These are phyloP conservation scores for Carex sylvatica DNA, from an alignment of 202 grass and related monocot genomes.

Conservation along the genomic window DNA sequence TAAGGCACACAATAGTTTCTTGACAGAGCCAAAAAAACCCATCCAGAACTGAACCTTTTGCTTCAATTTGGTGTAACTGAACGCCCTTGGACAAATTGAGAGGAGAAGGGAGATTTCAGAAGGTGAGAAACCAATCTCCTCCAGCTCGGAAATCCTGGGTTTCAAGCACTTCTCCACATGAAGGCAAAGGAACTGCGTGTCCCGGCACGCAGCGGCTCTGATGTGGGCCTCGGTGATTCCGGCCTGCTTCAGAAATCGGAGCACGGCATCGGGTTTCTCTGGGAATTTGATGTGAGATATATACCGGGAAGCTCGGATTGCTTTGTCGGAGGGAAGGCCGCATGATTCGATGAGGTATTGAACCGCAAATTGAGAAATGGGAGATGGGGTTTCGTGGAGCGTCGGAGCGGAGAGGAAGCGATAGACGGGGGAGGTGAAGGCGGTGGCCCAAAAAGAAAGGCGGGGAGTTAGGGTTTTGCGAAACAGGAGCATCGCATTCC, in stretches of 20 bases:
- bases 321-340: too few species aligned
- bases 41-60: slow-evolving; percentile 33
- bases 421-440: not conserved
- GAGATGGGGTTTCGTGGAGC: too few species aligned
- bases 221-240: too few species aligned
- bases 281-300: too few species aligned
- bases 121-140: slow-evolving; percentile 22
- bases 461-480: not conserved
- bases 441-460: not conserved
- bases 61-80: not conserved
- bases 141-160: slow-evolving; percentile 19
- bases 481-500: not conserved
- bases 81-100: not conserved
- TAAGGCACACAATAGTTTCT: not conserved
- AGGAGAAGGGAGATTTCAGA: slow-evolving; percentile 28
- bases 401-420: too few species aligned
- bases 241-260: too few species aligned
- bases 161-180: slow-evolving; percentile 27
- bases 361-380: too few species aligned
- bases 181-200: slow-evolving; percentile 20
- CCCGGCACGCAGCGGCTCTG: not conserved
- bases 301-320: too few species aligned
- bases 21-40: slow-evolving; percentile 29
- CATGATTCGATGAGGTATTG: too few species aligned
- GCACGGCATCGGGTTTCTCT: too few species aligned